Evolutionary conservation across 805 yeast genomes (phyloP).

Genomic region (Pichia membranifaciens): DNA sequence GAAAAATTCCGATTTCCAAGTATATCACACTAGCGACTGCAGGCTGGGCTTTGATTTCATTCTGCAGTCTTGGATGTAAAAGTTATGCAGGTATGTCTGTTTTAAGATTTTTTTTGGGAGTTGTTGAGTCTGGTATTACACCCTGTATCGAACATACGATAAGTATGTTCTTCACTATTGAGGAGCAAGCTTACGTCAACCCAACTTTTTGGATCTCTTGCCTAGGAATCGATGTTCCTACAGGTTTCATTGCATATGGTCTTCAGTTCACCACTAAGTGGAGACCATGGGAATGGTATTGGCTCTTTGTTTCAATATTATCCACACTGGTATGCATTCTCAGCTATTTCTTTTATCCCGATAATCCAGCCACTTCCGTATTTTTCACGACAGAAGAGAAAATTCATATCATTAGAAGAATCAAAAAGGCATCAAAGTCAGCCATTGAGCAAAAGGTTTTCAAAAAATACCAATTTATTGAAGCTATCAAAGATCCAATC

Average conservation of each 20-base stretch:
- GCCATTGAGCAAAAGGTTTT: slow-evolving; percentile 38
- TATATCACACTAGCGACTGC: slow-evolving; percentile 26
- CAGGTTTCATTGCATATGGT: slow-evolving; percentile 30
- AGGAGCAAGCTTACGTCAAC: slow-evolving; percentile 37
- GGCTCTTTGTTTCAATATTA: slow-evolving; percentile 48
- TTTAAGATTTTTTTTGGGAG: slow-evolving; percentile 33
- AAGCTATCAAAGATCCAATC: slow-evolving; percentile 41
- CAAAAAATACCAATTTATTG: slow-evolving; percentile 42
- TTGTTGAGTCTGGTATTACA: slow-evolving; percentile 33
- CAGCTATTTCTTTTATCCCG: slow-evolving; percentile 40
- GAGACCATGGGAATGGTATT: slow-evolving; percentile 42
- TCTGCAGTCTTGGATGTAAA: slow-evolving; percentile 38
- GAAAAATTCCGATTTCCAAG: slow-evolving; percentile 31
- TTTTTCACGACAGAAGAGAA: slow-evolving; percentile 35
- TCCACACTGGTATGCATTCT: slow-evolving; percentile 35
- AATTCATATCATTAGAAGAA: slow-evolving; percentile 37
- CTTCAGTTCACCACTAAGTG: slow-evolving; percentile 16
- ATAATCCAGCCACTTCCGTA: slow-evolving; percentile 45
- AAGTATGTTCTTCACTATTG: slow-evolving; percentile 42
- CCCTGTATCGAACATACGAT: slow-evolving; percentile 42
- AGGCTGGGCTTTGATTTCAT: slow-evolving; percentile 31
- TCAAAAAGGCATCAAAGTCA: slow-evolving; percentile 29
- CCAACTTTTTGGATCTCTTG: slow-evolving; percentile 32
- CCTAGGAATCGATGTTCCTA: slow-evolving; percentile 37
- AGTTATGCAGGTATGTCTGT: slow-evolving; percentile 43